Percentiles rank a stretch among this genome's conserved stretches.
These are phyloP conservation scores for Microcos paniculata DNA, from an alignment of 345 rosid species.

Conservation along the genomic window DNA sequence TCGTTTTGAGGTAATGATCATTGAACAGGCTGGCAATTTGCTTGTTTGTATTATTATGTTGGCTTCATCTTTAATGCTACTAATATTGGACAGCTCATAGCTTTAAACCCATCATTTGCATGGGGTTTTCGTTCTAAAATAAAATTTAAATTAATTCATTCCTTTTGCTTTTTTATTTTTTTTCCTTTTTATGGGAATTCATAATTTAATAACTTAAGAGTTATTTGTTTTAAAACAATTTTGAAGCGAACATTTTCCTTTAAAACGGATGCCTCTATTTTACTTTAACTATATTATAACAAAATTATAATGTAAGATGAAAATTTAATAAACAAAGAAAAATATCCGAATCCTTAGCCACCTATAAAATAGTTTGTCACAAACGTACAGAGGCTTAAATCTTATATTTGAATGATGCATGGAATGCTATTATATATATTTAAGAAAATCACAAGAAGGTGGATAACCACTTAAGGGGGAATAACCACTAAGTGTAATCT, in stretches of 20 bases:
- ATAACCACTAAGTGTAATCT: background rate
- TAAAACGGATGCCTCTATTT: background rate
- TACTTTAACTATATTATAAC: background rate
- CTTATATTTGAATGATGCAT: background rate
- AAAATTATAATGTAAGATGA: background rate
- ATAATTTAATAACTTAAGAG: background rate
- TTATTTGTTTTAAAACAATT: background rate
- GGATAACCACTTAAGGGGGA: background rate
- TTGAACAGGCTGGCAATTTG: background rate
- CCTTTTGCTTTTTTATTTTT: background rate
- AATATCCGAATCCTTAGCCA: background rate
- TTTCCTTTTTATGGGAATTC: background rate
- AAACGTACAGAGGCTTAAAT: background rate
- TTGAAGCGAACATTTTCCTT: background rate
- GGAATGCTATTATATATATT: background rate
- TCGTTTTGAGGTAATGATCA: slow-evolving; percentile 78
- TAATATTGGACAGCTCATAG: background rate
- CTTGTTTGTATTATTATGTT: background rate
- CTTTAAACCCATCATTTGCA: background rate
- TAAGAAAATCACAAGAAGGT: background rate
- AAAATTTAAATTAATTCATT: background rate
- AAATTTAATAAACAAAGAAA: background rate
- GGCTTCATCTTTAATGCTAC: background rate
- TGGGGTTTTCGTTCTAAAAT: background rate
- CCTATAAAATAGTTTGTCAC: background rate